Evolutionary conservation across 257 asterid species (phyloP), one percentile per base, ranked within the genome.

Genomic region (Nicotiana noctiflora): DNA sequence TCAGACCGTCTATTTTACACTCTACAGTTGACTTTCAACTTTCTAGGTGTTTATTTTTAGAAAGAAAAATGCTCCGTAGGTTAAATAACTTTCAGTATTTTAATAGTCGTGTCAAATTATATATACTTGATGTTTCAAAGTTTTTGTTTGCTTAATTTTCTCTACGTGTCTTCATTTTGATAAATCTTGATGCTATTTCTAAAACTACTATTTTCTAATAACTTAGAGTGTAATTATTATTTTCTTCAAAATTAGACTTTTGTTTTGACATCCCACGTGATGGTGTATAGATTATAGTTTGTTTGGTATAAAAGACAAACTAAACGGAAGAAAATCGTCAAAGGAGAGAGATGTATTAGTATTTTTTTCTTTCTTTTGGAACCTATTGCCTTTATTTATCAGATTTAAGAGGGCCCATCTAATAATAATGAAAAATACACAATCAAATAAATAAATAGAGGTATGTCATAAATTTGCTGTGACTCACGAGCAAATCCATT

Each of bases 301-400:
- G 57, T 80, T 83, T 44, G 76, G 80, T 65, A 78, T 80, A 78
- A 66, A 70, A 70, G 59, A 63, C 75, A 79, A 79, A 9, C 57
- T 44, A 51, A 74, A 85, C 76, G 31, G 67, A 66, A 83, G 75
- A 82, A 75, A 77, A 66, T 56, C 53, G 52, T n/a, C 51, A 29
- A 56, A 77, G 25, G 34, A 75, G 31, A 77, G 52, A 52, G 78
- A 32, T 13, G 59, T 65, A 40, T 40, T 40, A 40, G 7, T 40
- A 3, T 29, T 40, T 8, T 2, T 40, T 40, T 40, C 2, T 37
- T 40, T 40, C 11, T 40, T 40, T 40, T 40, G 46, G 46, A 6
- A 37, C 29, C 55, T 34, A 67, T 67, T 34, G 17, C 19, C 76
- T 67, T 67, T 67, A n/a, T 67, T 67, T 67, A 37, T 34, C 18